Conservation (phyloP, 495 filamentous ascomycete species). For the Neurospora sp. region DNA sequence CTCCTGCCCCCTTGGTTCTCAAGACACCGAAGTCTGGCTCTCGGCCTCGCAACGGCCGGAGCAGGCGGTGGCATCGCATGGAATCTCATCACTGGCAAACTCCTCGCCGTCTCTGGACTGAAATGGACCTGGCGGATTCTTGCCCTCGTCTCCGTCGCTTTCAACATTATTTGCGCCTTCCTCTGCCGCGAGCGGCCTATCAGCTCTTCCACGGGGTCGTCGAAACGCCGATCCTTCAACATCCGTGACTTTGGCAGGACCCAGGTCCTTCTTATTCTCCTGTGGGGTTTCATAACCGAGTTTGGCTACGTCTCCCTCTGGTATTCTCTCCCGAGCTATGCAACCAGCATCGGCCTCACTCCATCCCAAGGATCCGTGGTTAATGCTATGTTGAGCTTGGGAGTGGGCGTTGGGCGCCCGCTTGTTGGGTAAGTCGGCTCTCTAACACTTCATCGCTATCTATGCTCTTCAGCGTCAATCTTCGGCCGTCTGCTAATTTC, state of each 20-base stretch:
- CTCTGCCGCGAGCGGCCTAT: slow-evolving; percentile 40
- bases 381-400: slow-evolving; percentile 57
- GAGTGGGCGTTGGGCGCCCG: slow-evolving; percentile 53
- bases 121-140: slow-evolving; percentile 52
- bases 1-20: slow-evolving; percentile 67
- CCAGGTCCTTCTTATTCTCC: slow-evolving; percentile 51
- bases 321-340: slow-evolving; percentile 57
- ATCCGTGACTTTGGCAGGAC: slow-evolving; percentile 22
- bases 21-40: slow-evolving; percentile 50
- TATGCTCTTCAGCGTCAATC: neutral
- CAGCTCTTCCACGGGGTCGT: slow-evolving; percentile 46
- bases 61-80: slow-evolving; percentile 56
- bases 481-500: neutral
- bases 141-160: slow-evolving; percentile 38
- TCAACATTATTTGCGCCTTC: slow-evolving; percentile 43
- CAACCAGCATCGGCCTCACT: slow-evolving; percentile 45
- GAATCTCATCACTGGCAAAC: slow-evolving; percentile 36
- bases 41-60: slow-evolving; percentile 56
- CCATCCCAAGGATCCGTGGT: slow-evolving; percentile 54
- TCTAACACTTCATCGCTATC: neutral
- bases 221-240: slow-evolving; percentile 5
- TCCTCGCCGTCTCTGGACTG: slow-evolving; percentile 45
- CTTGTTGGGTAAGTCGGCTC: slow-evolving; percentile 41
- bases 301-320: slow-evolving; percentile 56
- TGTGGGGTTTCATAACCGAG: slow-evolving; percentile 58